phyloP scores from a whole-genome alignment of 169 alveolate species.

The Babesia gibsoni region DNA sequence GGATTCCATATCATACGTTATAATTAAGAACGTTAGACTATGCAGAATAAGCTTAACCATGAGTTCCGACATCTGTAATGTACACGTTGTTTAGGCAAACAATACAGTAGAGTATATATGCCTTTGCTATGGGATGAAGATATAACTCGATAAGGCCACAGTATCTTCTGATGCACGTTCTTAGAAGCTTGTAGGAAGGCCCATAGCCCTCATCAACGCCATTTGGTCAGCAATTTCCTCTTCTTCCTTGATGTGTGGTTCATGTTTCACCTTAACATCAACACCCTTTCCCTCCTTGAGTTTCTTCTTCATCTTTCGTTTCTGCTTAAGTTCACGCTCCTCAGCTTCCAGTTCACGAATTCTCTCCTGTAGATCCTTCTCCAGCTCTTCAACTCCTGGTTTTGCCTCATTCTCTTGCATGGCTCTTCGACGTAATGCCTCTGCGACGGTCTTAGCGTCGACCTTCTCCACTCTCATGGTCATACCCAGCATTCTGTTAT shows the following conservation, averaged over 20 bases:
- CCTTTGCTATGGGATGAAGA: no score
- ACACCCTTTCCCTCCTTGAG: constrained; percentile 15
- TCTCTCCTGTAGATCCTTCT: constrained; percentile 57
- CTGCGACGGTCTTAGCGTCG: constrained; percentile 78
- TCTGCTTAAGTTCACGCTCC: constrained; percentile 48
- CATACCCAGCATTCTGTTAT: constrained; percentile 88
- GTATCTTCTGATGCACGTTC: background rate
- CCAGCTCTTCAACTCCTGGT: constrained; percentile 37
- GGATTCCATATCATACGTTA: no score
- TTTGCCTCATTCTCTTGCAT: constrained; percentile 24
- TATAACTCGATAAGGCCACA: no score
- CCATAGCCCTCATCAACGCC: constrained; percentile 43
- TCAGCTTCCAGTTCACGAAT: constrained; percentile 55
- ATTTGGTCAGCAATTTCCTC: constrained; percentile 16
- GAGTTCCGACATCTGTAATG: no score
- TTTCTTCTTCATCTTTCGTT: constrained; percentile 42
- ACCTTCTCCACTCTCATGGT: constrained; percentile 90
- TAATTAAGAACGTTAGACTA: no score
- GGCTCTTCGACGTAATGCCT: constrained; percentile 71
- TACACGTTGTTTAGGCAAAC: no score
- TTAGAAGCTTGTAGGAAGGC: constrained; percentile 48
- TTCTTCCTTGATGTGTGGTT: constrained; percentile 15
- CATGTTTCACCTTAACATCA: background rate
- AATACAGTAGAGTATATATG: no score
- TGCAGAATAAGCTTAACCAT: no score